These are phyloP conservation scores for Apiospora sp. DNA, from an alignment of 2,329 filamentous ascomycete genomes.

Conservation along the genomic window DNA sequence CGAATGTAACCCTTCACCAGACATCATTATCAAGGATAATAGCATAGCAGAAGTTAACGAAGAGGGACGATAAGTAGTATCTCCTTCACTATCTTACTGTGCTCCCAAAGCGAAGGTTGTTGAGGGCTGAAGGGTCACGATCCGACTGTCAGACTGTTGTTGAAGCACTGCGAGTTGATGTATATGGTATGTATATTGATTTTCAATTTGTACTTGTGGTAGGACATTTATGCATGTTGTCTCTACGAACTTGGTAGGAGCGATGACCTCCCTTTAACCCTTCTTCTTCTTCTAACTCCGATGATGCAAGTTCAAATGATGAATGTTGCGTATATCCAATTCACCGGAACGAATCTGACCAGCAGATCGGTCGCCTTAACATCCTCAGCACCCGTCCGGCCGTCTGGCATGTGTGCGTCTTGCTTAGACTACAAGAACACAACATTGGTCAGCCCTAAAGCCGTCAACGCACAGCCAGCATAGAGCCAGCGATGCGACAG, in stretches of 20 bases:
- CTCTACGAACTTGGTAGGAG: conserved; percentile 10
- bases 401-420: not conserved
- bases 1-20: too few relatives aligned
- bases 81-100: not conserved
- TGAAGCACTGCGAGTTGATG: not conserved
- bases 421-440: not conserved
- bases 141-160: too few relatives aligned
- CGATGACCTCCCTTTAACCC: conserved; percentile 3
- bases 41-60: too few relatives aligned
- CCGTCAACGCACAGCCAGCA: conserved; percentile 7
- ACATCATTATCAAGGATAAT: too few relatives aligned
- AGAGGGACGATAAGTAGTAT: too few relatives aligned
- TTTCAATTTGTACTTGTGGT: not conserved
- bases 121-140: too few relatives aligned
- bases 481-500: conserved; percentile 6
- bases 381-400: not conserved
- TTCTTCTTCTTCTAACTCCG: not conserved
- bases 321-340: not conserved
- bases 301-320: not conserved
- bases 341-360: not conserved
- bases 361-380: not conserved
- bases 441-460: not conserved
- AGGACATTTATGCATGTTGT: not conserved
- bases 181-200: not conserved
- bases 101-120: not conserved